Evolutionary conservation across 495 filamentous ascomycete genomes (phyloP), one percentile per base, ranked within the genome.

Genomic region (Aspergillus hancockii): DNA sequence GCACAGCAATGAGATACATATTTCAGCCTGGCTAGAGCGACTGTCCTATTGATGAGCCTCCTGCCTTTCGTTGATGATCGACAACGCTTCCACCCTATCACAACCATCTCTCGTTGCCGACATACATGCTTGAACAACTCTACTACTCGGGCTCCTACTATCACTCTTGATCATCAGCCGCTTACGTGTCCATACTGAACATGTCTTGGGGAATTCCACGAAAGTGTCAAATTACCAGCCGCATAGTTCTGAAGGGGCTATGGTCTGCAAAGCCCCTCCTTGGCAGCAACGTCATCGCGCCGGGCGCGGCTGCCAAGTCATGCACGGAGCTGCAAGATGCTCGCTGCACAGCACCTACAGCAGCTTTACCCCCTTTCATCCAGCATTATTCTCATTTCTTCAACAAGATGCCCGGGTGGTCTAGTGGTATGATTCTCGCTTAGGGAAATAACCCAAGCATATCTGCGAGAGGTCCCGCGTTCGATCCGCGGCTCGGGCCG

Each of bases 21-120:
- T 92, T 83, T 71, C 84, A 74, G 71, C 87, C 83, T 79, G 89
- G 89, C 67, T 91, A 79, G 76, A 83, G 76, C 66, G 83, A 75
- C 43, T 89, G 83, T 67, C 78, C 78, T 72, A 68, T 31, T 63
- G 52, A 55, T 46, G 49, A 28, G 59, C 43, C 19, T 47, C 43
- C 13, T 47, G 2, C 19, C 1, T 2, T n/a, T n/a, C 36, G 3
- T 40, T 9, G 12, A n/a, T 41, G 38, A 41, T 47, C 21, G 43
- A 23, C 43, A 10, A 8, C 43, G 16, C 21, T 22, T 22, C 19
- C 21, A 10, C 2, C 43, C 19, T 47, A 23, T 0, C 8, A 47
- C 21, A 22, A 9, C 43, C 23, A 22, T 8, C 18, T 14, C 43
- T 23, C 16, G 14, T 41, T 41, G 10, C n/a, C 38, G 14, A 41